A percentile compares a stretch with the other conserved stretches of the same genome.
Conservation (phyloP, 176 grass and related monocot genomes). For the Rhipidocladum racemiflorum region DNA sequence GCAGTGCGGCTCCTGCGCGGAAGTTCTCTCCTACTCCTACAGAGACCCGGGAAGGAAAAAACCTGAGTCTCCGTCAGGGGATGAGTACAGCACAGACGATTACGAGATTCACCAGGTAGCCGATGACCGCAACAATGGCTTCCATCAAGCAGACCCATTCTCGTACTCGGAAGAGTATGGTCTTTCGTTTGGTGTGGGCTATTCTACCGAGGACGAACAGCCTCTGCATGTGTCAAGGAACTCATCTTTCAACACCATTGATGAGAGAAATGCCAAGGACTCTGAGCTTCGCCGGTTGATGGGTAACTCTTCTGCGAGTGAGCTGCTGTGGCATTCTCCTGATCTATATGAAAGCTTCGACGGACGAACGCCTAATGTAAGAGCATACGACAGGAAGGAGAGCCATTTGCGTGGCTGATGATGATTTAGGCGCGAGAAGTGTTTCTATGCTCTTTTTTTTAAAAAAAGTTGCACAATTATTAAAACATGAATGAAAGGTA, state of each 20-base stretch:
- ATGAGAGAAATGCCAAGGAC: slow-evolving; percentile 26
- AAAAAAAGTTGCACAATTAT: too few relatives aligned
- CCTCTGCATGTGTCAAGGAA: slow-evolving; percentile 66
- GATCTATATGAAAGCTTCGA: slow-evolving; percentile 48
- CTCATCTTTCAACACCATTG: slow-evolving; percentile 53
- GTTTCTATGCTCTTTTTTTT: too few relatives aligned
- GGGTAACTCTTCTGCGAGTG: slow-evolving; percentile 73
- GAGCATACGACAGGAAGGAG: slow-evolving; percentile 24
- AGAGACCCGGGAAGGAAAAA: slow-evolving; percentile 38
- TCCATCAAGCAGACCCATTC: slow-evolving; percentile 31
- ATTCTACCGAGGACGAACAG: slow-evolving; percentile 48
- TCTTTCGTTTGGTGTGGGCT: slow-evolving; percentile 40
- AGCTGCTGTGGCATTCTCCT: slow-evolving; percentile 28
- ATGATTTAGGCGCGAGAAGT: background rate
- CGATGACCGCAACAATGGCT: background rate
- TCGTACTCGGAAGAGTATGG: slow-evolving; percentile 67
- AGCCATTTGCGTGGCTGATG: slow-evolving; percentile 17
- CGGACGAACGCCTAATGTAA: background rate
- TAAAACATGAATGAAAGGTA: too few relatives aligned
- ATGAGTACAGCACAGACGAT: slow-evolving; percentile 38
- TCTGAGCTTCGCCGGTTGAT: slow-evolving; percentile 68
- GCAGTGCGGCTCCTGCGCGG: slow-evolving; percentile 67
- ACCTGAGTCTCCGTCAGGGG: slow-evolving; percentile 26
- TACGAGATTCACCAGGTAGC: slow-evolving; percentile 21
- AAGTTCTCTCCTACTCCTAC: slow-evolving; percentile 70